Base-by-base conservation (phyloP, 1,284 basidiomycete genomes). In the Cryptococcus wingfieldii region DNA sequence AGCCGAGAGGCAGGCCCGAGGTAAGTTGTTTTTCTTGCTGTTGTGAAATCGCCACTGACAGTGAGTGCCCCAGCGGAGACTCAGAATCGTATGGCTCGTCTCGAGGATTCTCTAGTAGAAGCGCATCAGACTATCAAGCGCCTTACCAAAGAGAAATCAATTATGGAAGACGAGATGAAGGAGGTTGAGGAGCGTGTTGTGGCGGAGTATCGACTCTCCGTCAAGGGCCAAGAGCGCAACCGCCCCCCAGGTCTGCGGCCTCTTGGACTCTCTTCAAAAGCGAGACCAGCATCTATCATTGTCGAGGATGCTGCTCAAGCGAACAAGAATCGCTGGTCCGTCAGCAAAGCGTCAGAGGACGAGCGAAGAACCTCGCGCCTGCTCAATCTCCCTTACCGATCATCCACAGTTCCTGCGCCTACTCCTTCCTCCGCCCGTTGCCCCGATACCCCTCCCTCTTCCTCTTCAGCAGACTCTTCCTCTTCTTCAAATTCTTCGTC, bases 171-270 rank as follows among this genome's bases (percentile, higher is more conserved):
- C 3, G 37, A 37, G 31, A 38, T 50, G 48, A 50, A 25, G 14
- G 48, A 50, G 37, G 48, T 39, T 9, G 48, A 38, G 19, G 48
- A 50, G 48, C 31, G 48, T 10, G n/a, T 50, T 10, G 14, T n/a
- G 12, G 38, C 37, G 14, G 48, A 39, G 31, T 46, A 46, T 19
- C 45, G 27, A 27, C 31, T 38, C 34, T 10, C 31, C 37, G 18
- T 50, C 13, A 18, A 39, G 9, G 16, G 18, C 13, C 19, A 31
- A 9, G 48, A 50, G 19, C 34, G 38, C 10, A 14, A n/a, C 4
- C 48, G 37, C 13, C 16, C 31, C 5, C 18, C 37, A 16, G 48
- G 18, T 16, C 48, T 50, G 14, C 48, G 48, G 5, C 48, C 48
- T 41, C 48, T 50, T 23, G 38, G 48, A 12, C 48, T 50, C 19